Conservation (phyloP, 2,329 filamentous ascomycete genomes). For the Penicillium polonicum region DNA sequence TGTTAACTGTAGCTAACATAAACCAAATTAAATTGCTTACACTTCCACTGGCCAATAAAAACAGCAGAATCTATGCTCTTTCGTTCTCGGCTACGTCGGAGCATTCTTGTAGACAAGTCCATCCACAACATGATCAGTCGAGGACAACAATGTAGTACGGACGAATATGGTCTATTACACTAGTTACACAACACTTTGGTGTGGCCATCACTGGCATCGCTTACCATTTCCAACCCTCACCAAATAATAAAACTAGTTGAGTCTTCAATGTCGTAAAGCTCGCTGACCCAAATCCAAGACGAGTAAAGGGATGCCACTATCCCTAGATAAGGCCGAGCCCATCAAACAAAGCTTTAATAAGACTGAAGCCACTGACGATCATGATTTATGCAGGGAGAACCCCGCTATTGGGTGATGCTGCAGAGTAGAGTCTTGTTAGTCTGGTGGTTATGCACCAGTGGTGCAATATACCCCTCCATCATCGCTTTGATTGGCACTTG, state of each 20-base stretch:
- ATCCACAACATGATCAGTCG: conserved; percentile 6
- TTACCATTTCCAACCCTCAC: not conserved
- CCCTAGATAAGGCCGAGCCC: not conserved
- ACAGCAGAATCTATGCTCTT: not conserved
- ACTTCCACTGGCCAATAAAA: not conserved
- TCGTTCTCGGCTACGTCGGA: conserved; percentile 1
- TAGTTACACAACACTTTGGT: not conserved
- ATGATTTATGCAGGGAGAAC: conserved; percentile 12
- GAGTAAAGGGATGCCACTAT: not conserved
- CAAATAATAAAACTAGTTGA: not conserved
- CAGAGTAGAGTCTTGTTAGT: not conserved
- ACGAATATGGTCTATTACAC: not conserved
- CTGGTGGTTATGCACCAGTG: conserved; percentile 3
- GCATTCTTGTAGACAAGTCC: not conserved
- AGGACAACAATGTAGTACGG: not conserved
- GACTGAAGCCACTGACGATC: conserved; percentile 16
- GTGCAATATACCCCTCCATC: conserved; percentile 10
- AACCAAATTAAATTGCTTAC: not conserved
- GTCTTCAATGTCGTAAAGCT: not conserved
- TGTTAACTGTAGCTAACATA: not conserved
- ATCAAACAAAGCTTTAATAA: not conserved
- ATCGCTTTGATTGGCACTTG: conserved; percentile 8
- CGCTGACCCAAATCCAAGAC: not conserved
- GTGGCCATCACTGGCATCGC: not conserved
- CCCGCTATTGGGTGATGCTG: conserved; percentile 13